Conservation (phyloP, 2,329 filamentous ascomycete species). For the Penicillium sp. region DNA sequence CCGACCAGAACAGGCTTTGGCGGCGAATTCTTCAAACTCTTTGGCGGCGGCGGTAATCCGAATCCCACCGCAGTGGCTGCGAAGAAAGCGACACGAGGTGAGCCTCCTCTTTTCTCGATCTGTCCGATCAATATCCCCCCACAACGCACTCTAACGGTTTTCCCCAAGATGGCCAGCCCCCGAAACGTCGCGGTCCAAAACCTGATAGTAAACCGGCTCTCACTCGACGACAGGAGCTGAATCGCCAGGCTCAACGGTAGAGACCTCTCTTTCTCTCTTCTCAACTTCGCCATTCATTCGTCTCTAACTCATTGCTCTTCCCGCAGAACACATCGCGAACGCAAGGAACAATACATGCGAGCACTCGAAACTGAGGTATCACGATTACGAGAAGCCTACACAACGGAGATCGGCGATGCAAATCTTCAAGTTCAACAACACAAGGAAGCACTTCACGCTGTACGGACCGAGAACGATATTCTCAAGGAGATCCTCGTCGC, state of each 20-base stretch:
- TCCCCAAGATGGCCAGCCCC: conserved; percentile 74
- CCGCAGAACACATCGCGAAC: conserved; percentile 86
- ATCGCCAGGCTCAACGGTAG: conserved; percentile 95
- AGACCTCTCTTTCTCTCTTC: not conserved
- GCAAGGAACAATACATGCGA: conserved; percentile 96
- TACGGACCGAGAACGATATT: conserved; percentile 78
- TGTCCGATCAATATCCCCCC: conserved; percentile 6
- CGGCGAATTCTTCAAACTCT: conserved; percentile 55
- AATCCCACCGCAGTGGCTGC: conserved; percentile 36
- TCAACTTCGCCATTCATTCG: conserved; percentile 3
- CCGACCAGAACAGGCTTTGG: conserved; percentile 26
- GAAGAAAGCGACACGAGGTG: conserved; percentile 79
- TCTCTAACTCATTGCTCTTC: not conserved
- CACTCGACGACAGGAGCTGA: conserved; percentile 89
- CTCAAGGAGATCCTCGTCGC: conserved; percentile 66
- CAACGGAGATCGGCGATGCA: conserved; percentile 69
- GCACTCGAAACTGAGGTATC: conserved; percentile 89
- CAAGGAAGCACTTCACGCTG: conserved; percentile 72
- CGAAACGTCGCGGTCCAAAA: conserved; percentile 91
- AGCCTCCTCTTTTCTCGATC: conserved; percentile 12
- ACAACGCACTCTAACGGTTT: conserved; percentile 4
- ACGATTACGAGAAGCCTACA: conserved; percentile 73
- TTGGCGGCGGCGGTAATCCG: conserved; percentile 51
- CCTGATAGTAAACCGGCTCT: conserved; percentile 94
- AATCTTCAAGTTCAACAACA: conserved; percentile 60